Evolutionary conservation across 768 basidiomycete species (phyloP).

Genomic region (Boletus coccyginus): DNA sequence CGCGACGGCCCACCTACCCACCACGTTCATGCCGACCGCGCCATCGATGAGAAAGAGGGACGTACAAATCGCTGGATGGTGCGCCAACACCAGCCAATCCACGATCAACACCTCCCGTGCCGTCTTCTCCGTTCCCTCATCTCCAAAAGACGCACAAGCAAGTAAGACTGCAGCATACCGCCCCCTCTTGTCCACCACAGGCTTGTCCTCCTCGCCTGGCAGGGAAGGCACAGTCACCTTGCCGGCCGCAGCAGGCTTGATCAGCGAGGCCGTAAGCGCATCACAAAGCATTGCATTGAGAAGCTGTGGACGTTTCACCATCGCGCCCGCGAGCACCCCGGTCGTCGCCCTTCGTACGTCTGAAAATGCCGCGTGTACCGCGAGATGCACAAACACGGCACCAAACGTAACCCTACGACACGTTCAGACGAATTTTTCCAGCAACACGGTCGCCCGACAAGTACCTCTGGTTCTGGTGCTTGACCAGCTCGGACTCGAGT

Average conservation of each 20-base stretch:
- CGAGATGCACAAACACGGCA: conserved; percentile 64
- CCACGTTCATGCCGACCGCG: neutral
- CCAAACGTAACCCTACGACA: conserved; percentile 59
- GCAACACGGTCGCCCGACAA: neutral
- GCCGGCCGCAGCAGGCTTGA: conserved; percentile 32
- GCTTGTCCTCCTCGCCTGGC: conserved; percentile 34
- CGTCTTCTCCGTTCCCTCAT: conserved; percentile 34
- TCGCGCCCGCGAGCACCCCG: conserved; percentile 39
- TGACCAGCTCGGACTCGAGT: conserved; percentile 49
- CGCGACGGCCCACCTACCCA: conserved; percentile 16
- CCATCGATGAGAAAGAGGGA: neutral
- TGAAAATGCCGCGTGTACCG: conserved; percentile 54
- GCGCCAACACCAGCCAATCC: conserved; percentile 63
- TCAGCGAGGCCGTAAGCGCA: conserved; percentile 48
- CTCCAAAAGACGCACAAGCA: conserved; percentile 44
- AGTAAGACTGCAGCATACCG: conserved; percentile 53
- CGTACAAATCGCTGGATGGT: conserved; percentile 68
- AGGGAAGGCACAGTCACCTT: conserved; percentile 12
- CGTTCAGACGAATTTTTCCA: neutral
- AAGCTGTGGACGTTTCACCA: conserved; percentile 43
- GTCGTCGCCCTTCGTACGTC: conserved; percentile 51
- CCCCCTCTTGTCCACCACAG: conserved; percentile 47
- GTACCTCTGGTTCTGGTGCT: conserved; percentile 53
- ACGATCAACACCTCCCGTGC: conserved; percentile 47
- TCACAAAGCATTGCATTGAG: conserved; percentile 56